Evolutionary conservation across 2,329 filamentous ascomycete species (phyloP).

Genomic region (Pyrenochaeta sp.): DNA sequence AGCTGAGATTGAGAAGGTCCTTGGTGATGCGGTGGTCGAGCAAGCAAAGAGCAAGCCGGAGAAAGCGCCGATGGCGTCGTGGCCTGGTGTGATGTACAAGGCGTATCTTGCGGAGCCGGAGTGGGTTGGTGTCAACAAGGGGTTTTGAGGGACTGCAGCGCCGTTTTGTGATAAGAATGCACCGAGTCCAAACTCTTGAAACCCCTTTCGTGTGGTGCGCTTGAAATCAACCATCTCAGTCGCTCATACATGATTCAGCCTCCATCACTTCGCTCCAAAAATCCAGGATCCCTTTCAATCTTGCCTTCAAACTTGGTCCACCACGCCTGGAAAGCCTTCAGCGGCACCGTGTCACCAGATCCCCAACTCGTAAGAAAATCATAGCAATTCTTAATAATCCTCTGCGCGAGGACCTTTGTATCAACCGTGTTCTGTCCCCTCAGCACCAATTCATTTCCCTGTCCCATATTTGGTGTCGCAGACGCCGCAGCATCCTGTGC

Average conservation of each 20-base stretch:
- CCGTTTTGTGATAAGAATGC: too few relatives aligned
- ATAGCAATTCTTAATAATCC: conserved; percentile 96
- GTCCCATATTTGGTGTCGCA: conserved; percentile 29
- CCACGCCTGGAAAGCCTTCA: conserved; percentile 96
- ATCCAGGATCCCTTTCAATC: conserved; percentile 84
- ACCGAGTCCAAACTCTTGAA: too few relatives aligned
- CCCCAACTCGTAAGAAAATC: conserved; percentile 94
- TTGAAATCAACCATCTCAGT: background rate
- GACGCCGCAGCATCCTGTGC: conserved; percentile 44
- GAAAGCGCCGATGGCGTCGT: conserved; percentile 52
- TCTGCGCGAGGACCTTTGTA: conserved; percentile 84
- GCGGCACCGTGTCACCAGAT: conserved; percentile 81
- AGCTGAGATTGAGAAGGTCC: conserved; percentile 52
- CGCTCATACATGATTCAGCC: conserved; percentile 31
- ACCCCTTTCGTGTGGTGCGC: too few relatives aligned
- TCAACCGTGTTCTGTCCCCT: conserved; percentile 55
- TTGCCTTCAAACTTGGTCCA: conserved; percentile 95
- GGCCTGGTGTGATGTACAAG: conserved; percentile 43
- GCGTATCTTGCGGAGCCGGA: conserved; percentile 35
- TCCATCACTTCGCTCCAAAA: conserved; percentile 76
- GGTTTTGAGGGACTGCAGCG: conserved; percentile 23
- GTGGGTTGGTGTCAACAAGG: conserved; percentile 41
- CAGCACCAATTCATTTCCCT: conserved; percentile 45
- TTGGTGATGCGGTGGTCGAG: conserved; percentile 53
- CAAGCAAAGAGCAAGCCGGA: conserved; percentile 46